Evolutionary conservation across 805 yeast species (phyloP), one percentile per base, ranked within the genome.

Genomic region (Ogataea ramenticola): DNA sequence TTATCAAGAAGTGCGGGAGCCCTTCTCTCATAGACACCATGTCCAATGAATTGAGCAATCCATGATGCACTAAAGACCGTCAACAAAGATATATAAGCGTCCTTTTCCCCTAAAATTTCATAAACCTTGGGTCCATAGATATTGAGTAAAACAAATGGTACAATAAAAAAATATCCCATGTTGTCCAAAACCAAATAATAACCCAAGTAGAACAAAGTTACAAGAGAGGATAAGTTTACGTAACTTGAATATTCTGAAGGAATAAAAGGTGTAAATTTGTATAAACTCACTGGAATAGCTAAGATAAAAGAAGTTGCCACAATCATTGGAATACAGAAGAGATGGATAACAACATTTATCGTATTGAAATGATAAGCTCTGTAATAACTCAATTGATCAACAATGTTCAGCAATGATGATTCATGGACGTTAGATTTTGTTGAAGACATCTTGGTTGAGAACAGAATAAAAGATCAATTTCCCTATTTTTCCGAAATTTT

Each of bases 1-100:
- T 82, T 90, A 55, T 90, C 96, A 35, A 87, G 60, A 42, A 91
- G 63, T 0, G 98, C 96, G 0, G 99, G 99, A 0, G 89, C 85
- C 36, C 87, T 71, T 47, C 71, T 72, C 58, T 91, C 99, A 56
- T 79, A 86, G 11, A 75, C 70, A 1, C 85, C 91, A 58, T 93
- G 98, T 4, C 97, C 96, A 41, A 82, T 70, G 61, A 91, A 89
- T 56, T 93, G 98, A 7, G 78, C 79, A 15, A 79, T 55, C 98
- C 99, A 91, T 10, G 85, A 67, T 2, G 66, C 32, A 0, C 72
- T 58, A 58, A 83, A 85, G 16, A 76, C 52, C 1, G 44, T 52
- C n/a, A 66, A 44, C 0, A 78, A 68, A 12, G 43, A 49, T 21
- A 54, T 48, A 31, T 57, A 43, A 49, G 60, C 56, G 53, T 65